These are phyloP conservation scores for Phytophthora litchii DNA, from an alignment of 352 stramenopile genomes.

Conservation along the genomic window DNA sequence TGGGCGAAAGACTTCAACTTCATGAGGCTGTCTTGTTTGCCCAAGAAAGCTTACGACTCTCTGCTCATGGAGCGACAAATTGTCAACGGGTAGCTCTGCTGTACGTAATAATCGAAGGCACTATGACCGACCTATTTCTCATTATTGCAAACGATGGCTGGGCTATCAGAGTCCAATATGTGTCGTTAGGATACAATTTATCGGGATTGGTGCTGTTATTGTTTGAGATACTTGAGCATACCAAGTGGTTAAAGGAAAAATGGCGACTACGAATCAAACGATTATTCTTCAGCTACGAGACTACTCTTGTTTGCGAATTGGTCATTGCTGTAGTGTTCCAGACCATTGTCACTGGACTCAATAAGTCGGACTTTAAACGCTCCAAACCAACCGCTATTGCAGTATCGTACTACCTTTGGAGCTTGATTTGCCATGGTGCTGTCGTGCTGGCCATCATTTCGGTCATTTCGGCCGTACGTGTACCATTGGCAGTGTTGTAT, in stretches of 20 bases:
- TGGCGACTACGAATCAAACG: constrained; percentile 6
- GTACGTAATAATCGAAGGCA: constrained; percentile 4
- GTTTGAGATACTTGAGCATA: constrained; percentile 9
- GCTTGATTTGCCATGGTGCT: constrained; percentile 1
- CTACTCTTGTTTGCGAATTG: constrained; percentile 4
- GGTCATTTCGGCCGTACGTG: constrained; percentile 1
- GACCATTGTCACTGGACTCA: constrained; percentile 1
- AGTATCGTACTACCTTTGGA: constrained; percentile 14
- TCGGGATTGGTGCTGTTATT: constrained; percentile 12
- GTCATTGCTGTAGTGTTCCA: constrained; percentile 10
- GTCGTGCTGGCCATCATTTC: not conserved
- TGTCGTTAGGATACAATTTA: constrained; percentile 11
- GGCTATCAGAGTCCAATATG: constrained; percentile 5
- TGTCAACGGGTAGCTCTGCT: constrained; percentile 3
- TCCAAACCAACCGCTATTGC: not conserved
- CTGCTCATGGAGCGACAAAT: constrained; percentile 6
- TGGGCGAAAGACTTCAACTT: not conserved
- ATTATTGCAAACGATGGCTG: constrained; percentile 17
- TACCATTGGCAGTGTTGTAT: not conserved
- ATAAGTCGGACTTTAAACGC: constrained; percentile 14
- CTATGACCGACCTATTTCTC: constrained; percentile 17
- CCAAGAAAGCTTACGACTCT: constrained; percentile 6
- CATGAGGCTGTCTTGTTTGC: constrained; percentile 7
- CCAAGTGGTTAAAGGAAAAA: constrained; percentile 1
- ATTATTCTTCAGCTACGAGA: constrained; percentile 15